Base-by-base conservation (phyloP, 768 basidiomycete species). In the Mycena epipterygia region DNA sequence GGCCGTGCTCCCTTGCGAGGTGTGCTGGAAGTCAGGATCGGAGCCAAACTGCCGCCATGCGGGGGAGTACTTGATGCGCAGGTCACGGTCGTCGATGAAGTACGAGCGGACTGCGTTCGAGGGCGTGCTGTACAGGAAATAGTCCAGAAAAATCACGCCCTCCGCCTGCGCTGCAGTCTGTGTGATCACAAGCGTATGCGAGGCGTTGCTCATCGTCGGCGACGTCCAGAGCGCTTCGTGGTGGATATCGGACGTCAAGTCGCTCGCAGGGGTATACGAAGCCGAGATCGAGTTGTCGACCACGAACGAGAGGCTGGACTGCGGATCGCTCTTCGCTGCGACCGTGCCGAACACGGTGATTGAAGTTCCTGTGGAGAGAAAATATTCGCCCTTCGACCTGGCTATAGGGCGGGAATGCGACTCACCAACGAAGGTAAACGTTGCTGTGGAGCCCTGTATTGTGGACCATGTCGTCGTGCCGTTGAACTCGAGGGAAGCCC, bases 31-130 rank as follows among this genome's bases (percentile, higher is more conserved):
- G 51, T 67, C 52, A 7, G 19, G 8, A 27, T 67, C 70, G 21
- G 41, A 33, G 12, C 58, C 44, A 9, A 55, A n/a, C 21, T 30
- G 11, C 35, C 23, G 16, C 70, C 70, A 71, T 6, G 30, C 33
- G 14, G 59, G 59, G 8, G 49, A 37, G 42, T 71, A 71, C 6
- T 19, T 37, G 6, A 71, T 49, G 16, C 52, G 42, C 23, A 58
- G n/a, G 37, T 71, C 70, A 9, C 64, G 49, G 41, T 67, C 65
- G 55, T 72, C 65, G 49, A 67, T 46, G 25, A 67, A 64, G 46
- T 64, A 59, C 23, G 70, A n/a, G 13, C 29, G 17, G 11, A 64
- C 64, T 6, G 25, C 17, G 13, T 35, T 49, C n/a, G 65, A 58
- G 14, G 60, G 63, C n/a, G 70, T 59, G 30, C 33, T 42, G 65